Evolutionary conservation across 441 rosid species (phyloP), one percentile per base, ranked within the genome.

Genomic region (Gossypium schwendimanii): DNA sequence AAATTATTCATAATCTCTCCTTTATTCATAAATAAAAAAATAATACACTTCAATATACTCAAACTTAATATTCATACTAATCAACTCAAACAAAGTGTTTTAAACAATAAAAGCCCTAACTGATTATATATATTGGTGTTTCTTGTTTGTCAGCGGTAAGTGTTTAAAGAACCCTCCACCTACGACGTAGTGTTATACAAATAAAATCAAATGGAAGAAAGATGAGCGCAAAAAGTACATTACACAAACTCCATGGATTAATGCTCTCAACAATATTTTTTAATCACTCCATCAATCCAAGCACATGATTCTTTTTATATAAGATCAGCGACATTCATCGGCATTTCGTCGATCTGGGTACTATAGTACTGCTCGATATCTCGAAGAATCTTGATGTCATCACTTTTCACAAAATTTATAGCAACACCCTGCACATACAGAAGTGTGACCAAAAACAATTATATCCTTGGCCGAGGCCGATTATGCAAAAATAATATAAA

Each of bases 301-400:
- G 14, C 20, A 15, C 73, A 36, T 39, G 2, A 50, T 52, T 18
- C 23, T 2, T 8, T 24, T 81, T 74, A 87, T 64, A 95, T 87
- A 57, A 95, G 86, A 83, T 95, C 99, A 63, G 97, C 93, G 67
- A 92, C 97, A 76, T 95, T 95, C 98, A 91, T 88, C 0, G 98
- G 98, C 99, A 91, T 95, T 81, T 95, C 99, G 11, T 89, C 96
- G 3, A 92, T 93, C 93, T 95, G 98, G 65, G 98, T 95, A 81
- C 97, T 91, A 81, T 95, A 95, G 63, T 92, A 95, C 76, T 93
- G 98, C 89, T 95, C 97, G 21, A 95, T 95, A 75, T 95, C 99
- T 66, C 99, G 81, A 33, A 95, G 87, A 54, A 92, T 92, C 94
- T 89, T 95, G 83, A 89, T 92, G 62, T 92, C 99, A 12, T 95